phyloP scores from a whole-genome alignment of 106 monocot genomes.

The Hemerocallis citrina region DNA sequence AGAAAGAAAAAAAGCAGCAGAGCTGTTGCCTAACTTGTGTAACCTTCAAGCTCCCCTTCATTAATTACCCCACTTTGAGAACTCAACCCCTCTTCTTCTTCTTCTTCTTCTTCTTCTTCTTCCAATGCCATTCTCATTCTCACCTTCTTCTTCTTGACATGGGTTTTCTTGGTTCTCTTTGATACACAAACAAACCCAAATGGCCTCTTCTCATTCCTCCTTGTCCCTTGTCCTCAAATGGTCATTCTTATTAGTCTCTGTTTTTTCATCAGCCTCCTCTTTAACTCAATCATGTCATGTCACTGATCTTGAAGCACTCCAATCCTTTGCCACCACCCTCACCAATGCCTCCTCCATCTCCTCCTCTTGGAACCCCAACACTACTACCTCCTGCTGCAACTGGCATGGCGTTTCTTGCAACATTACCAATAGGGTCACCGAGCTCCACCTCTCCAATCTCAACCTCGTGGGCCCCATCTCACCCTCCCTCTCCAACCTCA shows the following conservation, averaged over 20 bases:
- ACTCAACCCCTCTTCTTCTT: not conserved
- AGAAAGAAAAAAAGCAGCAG: not conserved
- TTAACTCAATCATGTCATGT: slow-evolving; percentile 46
- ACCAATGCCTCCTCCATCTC: slow-evolving; percentile 18
- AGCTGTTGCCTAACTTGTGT: not conserved
- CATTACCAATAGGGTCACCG: slow-evolving; percentile 17
- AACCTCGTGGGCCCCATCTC: slow-evolving; percentile 35
- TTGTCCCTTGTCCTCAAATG: slow-evolving; percentile 3
- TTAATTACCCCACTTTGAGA: not conserved
- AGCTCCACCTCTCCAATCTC: slow-evolving; percentile 27
- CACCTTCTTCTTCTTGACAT: not conserved
- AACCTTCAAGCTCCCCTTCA: slow-evolving; percentile 10
- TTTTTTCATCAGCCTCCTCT: not conserved
- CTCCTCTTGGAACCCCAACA: slow-evolving; percentile 14
- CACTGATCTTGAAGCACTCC: slow-evolving; percentile 34
- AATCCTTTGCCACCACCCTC: slow-evolving; percentile 34
- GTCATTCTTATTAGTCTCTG: slow-evolving; percentile 7
- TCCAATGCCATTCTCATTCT: not conserved
- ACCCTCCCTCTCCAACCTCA: slow-evolving; percentile 12
- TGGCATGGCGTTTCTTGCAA: slow-evolving; percentile 53
- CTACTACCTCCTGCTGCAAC: slow-evolving; percentile 29
- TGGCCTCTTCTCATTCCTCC: slow-evolving; percentile 5
- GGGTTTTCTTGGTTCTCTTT: not conserved
- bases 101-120: not conserved
- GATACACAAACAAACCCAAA: not conserved